phyloP scores from a whole-genome alignment of 768 basidiomycete species.

The Tricholoma matsutake region DNA sequence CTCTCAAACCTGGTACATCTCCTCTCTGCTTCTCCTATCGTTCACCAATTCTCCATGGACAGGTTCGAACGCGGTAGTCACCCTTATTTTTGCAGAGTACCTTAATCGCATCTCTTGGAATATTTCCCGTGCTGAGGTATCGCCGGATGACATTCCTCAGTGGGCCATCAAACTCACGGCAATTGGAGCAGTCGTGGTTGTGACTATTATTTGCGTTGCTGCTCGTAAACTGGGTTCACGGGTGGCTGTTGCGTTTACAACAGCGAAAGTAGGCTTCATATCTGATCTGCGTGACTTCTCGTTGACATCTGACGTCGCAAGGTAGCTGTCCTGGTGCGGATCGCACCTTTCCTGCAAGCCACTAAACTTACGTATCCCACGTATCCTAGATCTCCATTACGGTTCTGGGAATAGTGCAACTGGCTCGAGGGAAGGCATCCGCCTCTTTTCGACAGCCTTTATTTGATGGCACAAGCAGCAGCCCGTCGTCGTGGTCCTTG shows the following conservation, averaged over 20 bases:
- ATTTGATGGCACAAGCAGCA: constrained; percentile 70
- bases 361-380: background rate
- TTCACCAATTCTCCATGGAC: background rate
- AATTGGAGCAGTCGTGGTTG: constrained; percentile 61
- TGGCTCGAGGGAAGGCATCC: constrained; percentile 68
- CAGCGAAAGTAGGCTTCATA: constrained; percentile 60
- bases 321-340: constrained; percentile 64
- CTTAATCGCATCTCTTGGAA: constrained; percentile 87
- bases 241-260: constrained; percentile 83
- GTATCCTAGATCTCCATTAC: constrained; percentile 61
- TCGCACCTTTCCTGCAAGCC: background rate
- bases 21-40: background rate
- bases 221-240: constrained; percentile 76
- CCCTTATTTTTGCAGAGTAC: constrained; percentile 90
- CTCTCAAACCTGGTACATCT: constrained; percentile 71
- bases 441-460: constrained; percentile 63
- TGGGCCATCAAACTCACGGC: constrained; percentile 93
- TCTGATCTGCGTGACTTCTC: background rate
- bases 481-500: constrained; percentile 85
- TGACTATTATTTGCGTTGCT: constrained; percentile 76
- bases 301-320: constrained; percentile 21
- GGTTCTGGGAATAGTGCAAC: constrained; percentile 74
- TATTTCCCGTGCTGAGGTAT: constrained; percentile 62
- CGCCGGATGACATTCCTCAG: constrained; percentile 77
- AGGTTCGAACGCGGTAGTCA: constrained; percentile 82